Evolutionary conservation across 805 yeast species (phyloP), one percentile per base, ranked within the genome.

Genomic region (Millerago galiae): DNA sequence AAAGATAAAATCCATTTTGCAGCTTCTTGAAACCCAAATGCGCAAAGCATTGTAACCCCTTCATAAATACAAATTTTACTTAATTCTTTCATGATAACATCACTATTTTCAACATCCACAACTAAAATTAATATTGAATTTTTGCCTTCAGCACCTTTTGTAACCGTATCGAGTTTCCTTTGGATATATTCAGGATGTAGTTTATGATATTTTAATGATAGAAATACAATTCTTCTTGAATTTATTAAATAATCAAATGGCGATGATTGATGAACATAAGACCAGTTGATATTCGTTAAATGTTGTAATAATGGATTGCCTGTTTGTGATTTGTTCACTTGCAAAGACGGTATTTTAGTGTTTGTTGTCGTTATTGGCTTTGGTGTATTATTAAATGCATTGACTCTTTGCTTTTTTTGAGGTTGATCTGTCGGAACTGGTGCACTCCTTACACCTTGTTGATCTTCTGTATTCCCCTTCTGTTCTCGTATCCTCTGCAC

Each of bases 191-290:
- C 91, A 0, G 90, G 88, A 49, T 81, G 83, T 32, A 85, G 63
- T 58, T 83, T 83, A 55, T 83, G 88, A 56, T 84, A 85, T 40
- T 81, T 80, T 37, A 85, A 59, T 1, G 87, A 77, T 3, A 85
- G 65, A 49, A 83, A 83, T 0, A 85, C 52, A 1, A 82, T 72
- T 43, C 57, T 77, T 60, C 58, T 73, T 61, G 26, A 79, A 66
- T 74, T 79, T 13, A 84, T 71, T 38, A 80, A 68, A 59, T 84
- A 85, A 56, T 85, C 95, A 51, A 67, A 83, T 55, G 61, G 72
- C 50, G 63, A 69, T 46, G 70, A 61, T 14, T 61, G 62, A 6
- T 71, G 66, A 40, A 61, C 58, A 48, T 80, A 66, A 58, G 79
- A 51, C 79, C 75, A 74, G 66, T 77, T 42, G 68, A 74, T 72